phyloP scores from a whole-genome alignment of 1,139 yeast genomes.

The Candida neerlandica region DNA sequence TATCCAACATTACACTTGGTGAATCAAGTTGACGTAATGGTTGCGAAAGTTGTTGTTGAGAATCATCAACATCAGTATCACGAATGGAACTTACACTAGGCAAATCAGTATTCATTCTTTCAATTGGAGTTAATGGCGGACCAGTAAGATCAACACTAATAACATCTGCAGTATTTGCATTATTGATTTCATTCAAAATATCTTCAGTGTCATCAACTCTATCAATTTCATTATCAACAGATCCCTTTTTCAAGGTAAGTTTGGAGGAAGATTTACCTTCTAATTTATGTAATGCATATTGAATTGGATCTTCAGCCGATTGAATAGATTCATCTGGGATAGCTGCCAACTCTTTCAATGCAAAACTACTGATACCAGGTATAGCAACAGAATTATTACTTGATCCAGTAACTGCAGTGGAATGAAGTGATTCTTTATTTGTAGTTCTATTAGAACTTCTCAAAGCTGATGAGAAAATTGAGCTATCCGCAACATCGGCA shows the following conservation, averaged over 20 bases:
- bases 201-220: constrained; percentile 32
- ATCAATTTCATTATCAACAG: constrained; percentile 16
- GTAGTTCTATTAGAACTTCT: constrained; percentile 24
- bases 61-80: constrained; percentile 8
- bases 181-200: constrained; percentile 43
- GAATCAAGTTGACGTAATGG: constrained; percentile 19
- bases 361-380: constrained; percentile 65
- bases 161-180: constrained; percentile 45
- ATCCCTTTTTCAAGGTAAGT: constrained; percentile 11
- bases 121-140: constrained; percentile 31
- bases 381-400: constrained; percentile 45
- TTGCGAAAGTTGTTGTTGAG: constrained; percentile 7
- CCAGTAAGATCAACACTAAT: constrained; percentile 30
- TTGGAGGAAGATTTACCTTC: constrained; percentile 59
- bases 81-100: background rate
- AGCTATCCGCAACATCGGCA: constrained; percentile 36
- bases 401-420: constrained; percentile 13
- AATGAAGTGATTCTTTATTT: constrained; percentile 16
- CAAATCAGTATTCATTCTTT: constrained; percentile 1
- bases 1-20: constrained; percentile 41
- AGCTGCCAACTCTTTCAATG: constrained; percentile 71
- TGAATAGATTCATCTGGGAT: constrained; percentile 76
- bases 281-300: constrained; percentile 70
- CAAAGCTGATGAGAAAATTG: constrained; percentile 38
- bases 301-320: constrained; percentile 64